A percentile compares a stretch with the other conserved stretches of the same genome.
These are phyloP conservation scores for Phytophthora pseudosyringae DNA, from an alignment of 352 stramenopile genomes.

Conservation along the genomic window DNA sequence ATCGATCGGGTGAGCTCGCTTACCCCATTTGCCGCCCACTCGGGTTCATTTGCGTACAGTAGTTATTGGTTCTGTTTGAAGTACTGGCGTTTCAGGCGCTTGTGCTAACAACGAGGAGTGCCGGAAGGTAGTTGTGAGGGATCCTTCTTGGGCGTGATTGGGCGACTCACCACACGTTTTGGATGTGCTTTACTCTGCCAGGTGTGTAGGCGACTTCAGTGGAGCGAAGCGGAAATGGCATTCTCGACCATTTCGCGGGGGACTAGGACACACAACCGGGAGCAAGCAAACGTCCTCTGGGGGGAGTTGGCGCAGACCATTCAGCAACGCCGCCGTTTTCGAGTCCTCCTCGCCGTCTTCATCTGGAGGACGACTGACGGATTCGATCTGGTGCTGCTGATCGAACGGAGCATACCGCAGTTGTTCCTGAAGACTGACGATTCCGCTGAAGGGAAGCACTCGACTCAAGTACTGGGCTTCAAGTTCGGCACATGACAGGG, in stretches of 20 bases:
- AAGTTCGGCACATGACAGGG: slow-evolving; percentile 42
- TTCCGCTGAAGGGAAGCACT: slow-evolving; percentile 47
- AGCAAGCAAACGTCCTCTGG: slow-evolving; percentile 54
- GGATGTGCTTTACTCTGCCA: background rate
- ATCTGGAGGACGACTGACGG: background rate
- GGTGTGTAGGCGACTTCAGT: slow-evolving; percentile 10
- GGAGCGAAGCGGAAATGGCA: slow-evolving; percentile 38
- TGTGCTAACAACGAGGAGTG: background rate
- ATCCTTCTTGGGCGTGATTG: background rate
- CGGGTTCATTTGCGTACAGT: slow-evolving; percentile 11
- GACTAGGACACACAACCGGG: slow-evolving; percentile 27
- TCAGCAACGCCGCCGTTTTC: slow-evolving; percentile 48
- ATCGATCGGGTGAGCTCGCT: slow-evolving; percentile 26
- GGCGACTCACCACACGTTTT: background rate
- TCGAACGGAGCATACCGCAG: slow-evolving; percentile 54
- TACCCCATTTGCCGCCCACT: slow-evolving; percentile 16
- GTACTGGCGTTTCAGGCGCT: background rate
- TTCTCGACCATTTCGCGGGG: slow-evolving; percentile 8
- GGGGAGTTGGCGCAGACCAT: slow-evolving; percentile 48
- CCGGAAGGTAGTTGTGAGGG: background rate
- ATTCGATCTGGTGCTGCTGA: slow-evolving; percentile 33
- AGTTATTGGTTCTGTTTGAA: slow-evolving; percentile 6
- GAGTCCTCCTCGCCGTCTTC: slow-evolving; percentile 18
- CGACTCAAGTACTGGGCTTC: slow-evolving; percentile 61
- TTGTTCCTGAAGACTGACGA: slow-evolving; percentile 54